Percentiles rank a stretch among this genome's conserved stretches.
These are phyloP conservation scores for Populus trichocarpa DNA, from an alignment of 441 rosid species.

Conservation along the genomic window DNA sequence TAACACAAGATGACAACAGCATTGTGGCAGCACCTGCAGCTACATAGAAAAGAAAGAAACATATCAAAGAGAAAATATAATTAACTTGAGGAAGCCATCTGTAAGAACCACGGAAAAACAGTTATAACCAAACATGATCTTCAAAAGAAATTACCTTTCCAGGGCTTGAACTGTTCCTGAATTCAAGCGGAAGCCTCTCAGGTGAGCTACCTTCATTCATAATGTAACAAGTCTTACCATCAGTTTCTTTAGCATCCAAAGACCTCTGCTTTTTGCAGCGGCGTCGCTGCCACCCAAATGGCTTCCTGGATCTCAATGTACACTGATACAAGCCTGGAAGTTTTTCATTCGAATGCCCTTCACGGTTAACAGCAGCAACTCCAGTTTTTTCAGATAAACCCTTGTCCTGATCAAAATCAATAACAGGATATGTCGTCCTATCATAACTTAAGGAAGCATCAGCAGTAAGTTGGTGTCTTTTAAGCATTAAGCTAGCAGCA, in stretches of 20 bases:
- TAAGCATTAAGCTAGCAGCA: neutral
- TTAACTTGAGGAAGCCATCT: neutral
- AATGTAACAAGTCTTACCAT: conserved; percentile 1
- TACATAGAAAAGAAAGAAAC: conserved; percentile 9
- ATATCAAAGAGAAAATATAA: neutral
- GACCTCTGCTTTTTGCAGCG: conserved; percentile 26
- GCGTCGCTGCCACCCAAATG: conserved; percentile 45
- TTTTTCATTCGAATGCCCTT: conserved; percentile 11
- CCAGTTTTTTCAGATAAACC: neutral
- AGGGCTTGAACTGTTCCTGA: conserved; percentile 11
- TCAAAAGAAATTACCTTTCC: conserved; percentile 24
- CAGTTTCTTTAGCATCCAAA: conserved; percentile 25
- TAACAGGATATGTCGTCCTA: neutral
- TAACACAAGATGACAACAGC: conserved; percentile 36
- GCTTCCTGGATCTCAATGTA: conserved; percentile 29
- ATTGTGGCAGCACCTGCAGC: conserved; percentile 38
- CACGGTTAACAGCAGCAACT: conserved; percentile 4
- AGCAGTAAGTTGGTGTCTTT: neutral
- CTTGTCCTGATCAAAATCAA: neutral
- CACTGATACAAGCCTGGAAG: conserved; percentile 17
- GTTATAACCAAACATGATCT: neutral
- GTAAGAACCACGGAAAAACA: neutral
- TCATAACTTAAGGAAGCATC: neutral
- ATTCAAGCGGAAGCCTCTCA: conserved; percentile 19
- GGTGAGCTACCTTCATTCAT: conserved; percentile 18